Evolutionary conservation across 164 flowering plant species (phyloP), one percentile per base, ranked within the genome.

Genomic region (Sextonia rubra): DNA sequence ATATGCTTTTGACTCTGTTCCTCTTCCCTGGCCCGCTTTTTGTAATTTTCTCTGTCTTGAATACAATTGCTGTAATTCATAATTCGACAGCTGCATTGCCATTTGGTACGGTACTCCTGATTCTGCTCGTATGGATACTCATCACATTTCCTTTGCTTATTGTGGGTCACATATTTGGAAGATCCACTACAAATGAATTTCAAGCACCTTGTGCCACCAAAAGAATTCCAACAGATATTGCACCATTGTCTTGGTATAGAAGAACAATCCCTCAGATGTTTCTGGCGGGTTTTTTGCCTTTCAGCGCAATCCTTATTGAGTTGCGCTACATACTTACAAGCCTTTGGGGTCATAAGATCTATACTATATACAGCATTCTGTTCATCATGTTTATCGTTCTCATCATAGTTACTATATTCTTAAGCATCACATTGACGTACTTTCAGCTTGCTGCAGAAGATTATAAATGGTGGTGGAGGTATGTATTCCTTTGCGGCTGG

Each of bases 401-500:
- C 52, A 60, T 90, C 72, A 2, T 88, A 17, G 74, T 89, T 56
- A 88, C 90, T 69, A 83, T 80, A 32, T 74, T 89, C 23, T 25
- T 93, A 65, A 88, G 89, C 72, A 70, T 89, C 62, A 86, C 82
- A 48, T 76, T 93, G 84, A 89, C 95, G 29, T 90, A 84, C 74
- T 79, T 91, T 77, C 95, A 90, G 84, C 95, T 93, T 37, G 83
- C 90, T 37, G 82, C 66, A 37, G 98, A 89, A 82, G 95, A 91
- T 76, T 89, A 84, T 73, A 71, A 85, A 77, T 93, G 98, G 98
- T 86, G 92, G 93, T 93, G 98, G 98, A 89, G 97, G 98, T 91
- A 87, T 68, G 85, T 47, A 3, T 60, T 14, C 47, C 11, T 58
- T 22, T 22, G 56, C 22, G 20, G 37, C 6, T 20, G 27, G 12